Base-by-base conservation (phyloP, 345 rosid species). In the Alliaria petiolata region DNA sequence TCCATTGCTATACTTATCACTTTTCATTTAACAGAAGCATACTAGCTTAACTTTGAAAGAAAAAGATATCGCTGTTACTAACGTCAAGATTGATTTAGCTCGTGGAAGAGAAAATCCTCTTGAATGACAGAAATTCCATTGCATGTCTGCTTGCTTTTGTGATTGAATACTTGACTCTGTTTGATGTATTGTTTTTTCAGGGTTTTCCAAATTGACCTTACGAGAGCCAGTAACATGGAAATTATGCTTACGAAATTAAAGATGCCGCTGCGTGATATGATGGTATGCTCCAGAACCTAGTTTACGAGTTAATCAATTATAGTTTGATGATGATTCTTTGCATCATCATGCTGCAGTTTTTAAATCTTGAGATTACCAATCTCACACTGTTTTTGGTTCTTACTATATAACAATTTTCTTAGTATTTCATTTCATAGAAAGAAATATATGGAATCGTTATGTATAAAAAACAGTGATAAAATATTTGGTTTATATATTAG, bases 171-270 rank as follows among this genome's bases (percentile, higher is more conserved):
- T 47, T 42, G 11, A 36, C 40, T 36, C 39, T 16, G 40, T 22
- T 36, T 70, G 49, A 59, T 36, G 50, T 22, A 25, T 28, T 7
- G 8, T 6, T 28, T 28, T 25, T 25, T n/a, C n/a, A n/a, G n/a
- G 68, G 13, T 46, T 45, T 70, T 85, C 78, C 72, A 95, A 98
- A 59, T 95, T 76, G 99, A 95, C 65, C 77, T 91, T 76, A 82
- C 97, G 77, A 90, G 98, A 82, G 97, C 99, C 75, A 84, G 88
- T 78, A 95, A 91, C 88, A 91, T 93, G 52, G 99, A 91, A 82
- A 88, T 95, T 69, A 91, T 95, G 98, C 99, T 95, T 76, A 88
- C 97, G 46, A 95, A 91, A 85, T 92, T 91, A 54, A 95, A 95
- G 86, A 91, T 95, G 97, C 93, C 96, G 8, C 88, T 95, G 63